Base-by-base conservation (phyloP, 177 flowering plant genomes). In the Telopea speciosissima region DNA sequence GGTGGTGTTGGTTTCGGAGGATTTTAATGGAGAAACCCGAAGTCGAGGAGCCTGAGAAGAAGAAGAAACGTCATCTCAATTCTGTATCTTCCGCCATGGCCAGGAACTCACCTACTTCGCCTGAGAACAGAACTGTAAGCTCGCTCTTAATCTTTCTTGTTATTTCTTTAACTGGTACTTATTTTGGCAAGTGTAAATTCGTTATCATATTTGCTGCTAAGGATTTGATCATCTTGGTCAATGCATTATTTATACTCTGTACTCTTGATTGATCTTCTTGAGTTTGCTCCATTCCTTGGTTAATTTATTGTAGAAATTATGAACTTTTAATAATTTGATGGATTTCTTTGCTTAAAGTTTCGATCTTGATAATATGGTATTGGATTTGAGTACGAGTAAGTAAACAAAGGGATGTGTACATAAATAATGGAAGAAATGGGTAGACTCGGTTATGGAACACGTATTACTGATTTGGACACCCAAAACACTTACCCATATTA, bases 31-130 rank as follows among this genome's bases (percentile, higher is more conserved):
- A 76, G 56, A 69, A 72, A 45, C 60, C 75, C 49, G 77, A 67
- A 63, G 66, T 67, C 10, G 81, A 75, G 14, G 81, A 75, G 42
- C 81, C 81, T 0, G 81, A 79, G 58, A 72, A 76, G 58, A 79
- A 79, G 71, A 75, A 73, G 78, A n/a, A n/a, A n/a, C 81, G 72
- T 72, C 72, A 70, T 70, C 64, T 75, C 49, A 68, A 63, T 63
- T 72, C 76, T 52, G 70, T 75, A 3, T 63, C 78, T 8, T 69
- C 75, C 62, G 13, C 72, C 70, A 79, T 79, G 82, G 82, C 82
- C 36, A 70, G 78, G 60, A 76, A 65, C 45, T 71, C 76, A 36
- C 73, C 70, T 14, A 56, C 73, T 36, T 73, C 81, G 5, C 79
- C 79, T 11, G 75, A 76, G 13, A 70, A 74, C 67, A 36, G 74